These are phyloP conservation scores for Phytopythium chamaehyphon DNA, from an alignment of 352 stramenopile genomes.

Conservation along the genomic window DNA sequence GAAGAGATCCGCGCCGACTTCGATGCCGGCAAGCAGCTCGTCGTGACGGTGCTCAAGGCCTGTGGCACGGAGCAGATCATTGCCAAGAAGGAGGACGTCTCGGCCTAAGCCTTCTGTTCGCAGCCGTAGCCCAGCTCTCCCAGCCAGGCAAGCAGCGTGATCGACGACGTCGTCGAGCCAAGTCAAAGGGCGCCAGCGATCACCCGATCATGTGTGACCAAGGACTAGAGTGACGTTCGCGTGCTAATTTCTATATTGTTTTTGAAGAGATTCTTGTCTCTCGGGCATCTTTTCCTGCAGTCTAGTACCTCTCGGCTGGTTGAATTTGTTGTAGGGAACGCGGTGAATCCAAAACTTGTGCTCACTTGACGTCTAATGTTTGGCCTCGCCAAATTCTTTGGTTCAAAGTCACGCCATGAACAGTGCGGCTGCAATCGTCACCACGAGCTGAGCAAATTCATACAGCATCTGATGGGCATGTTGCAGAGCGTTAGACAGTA, in stretches of 20 bases:
- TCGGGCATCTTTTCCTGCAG: constrained; percentile 3
- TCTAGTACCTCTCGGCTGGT: not conserved
- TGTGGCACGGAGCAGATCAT: constrained; percentile 98
- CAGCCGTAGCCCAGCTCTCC: not conserved
- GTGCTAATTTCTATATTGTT: constrained; percentile 47
- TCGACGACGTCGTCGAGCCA: constrained; percentile 3
- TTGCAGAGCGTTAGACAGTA: constrained; percentile 1
- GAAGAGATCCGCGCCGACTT: constrained; percentile 97
- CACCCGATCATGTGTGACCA: constrained; percentile 17
- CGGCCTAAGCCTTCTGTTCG: constrained; percentile 25
- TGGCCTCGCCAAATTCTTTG: too few relatives aligned
- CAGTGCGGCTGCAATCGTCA: constrained; percentile 26
- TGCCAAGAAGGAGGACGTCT: constrained; percentile 94
- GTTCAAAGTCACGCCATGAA: constrained; percentile 1
- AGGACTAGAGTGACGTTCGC: constrained; percentile 29
- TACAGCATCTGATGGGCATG: constrained; percentile 58
- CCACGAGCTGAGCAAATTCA: constrained; percentile 50
- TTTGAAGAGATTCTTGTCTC: constrained; percentile 4
- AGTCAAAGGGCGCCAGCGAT: constrained; percentile 4
- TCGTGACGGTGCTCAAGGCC: constrained; percentile 94
- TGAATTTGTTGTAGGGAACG: not conserved
- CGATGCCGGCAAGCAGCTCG: constrained; percentile 95
- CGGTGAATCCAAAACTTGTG: too few relatives aligned
- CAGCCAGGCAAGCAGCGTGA: constrained; percentile 2
- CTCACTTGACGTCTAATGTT: too few relatives aligned